phyloP scores from a whole-genome alignment of 2,329 filamentous ascomycete species.

The Microdochium paspali region DNA sequence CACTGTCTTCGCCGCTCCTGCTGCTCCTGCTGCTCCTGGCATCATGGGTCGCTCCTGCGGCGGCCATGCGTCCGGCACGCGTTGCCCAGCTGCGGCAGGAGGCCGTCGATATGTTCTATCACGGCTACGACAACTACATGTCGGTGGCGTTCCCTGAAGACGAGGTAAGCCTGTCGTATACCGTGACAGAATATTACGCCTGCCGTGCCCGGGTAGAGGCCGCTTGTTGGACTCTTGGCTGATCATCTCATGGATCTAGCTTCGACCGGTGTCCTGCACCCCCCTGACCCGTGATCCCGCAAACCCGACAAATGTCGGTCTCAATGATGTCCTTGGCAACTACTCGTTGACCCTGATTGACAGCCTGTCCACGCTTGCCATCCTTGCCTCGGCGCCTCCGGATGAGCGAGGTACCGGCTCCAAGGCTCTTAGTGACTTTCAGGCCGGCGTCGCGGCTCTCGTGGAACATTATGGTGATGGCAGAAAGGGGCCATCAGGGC shows the following conservation, averaged over 20 bases:
- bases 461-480: slow-evolving; percentile 85
- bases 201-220: background rate
- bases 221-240: slow-evolving; percentile 6
- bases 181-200: background rate
- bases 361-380: slow-evolving; percentile 86
- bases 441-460: slow-evolving; percentile 66
- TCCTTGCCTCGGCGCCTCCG: slow-evolving; percentile 69
- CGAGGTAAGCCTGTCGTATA: slow-evolving; percentile 42
- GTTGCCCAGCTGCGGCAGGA: slow-evolving; percentile 47
- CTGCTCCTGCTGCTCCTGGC: slow-evolving; percentile 22
- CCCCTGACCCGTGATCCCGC: slow-evolving; percentile 76
- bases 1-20: slow-evolving; percentile 7
- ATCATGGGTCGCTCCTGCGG: slow-evolving; percentile 27
- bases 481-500: slow-evolving; percentile 54
- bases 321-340: slow-evolving; percentile 95
- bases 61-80: slow-evolving; percentile 45
- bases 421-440: slow-evolving; percentile 65
- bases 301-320: slow-evolving; percentile 70
- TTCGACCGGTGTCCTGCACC: slow-evolving; percentile 76
- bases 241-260: slow-evolving; percentile 30
- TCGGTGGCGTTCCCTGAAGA: slow-evolving; percentile 90
- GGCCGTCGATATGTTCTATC: slow-evolving; percentile 81
- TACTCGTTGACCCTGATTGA: slow-evolving; percentile 95
- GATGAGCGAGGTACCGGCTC: slow-evolving; percentile 41
- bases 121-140: slow-evolving; percentile 96